Evolutionary conservation across 345 rosid species (phyloP).

Genomic region (Aethionema arabicum): DNA sequence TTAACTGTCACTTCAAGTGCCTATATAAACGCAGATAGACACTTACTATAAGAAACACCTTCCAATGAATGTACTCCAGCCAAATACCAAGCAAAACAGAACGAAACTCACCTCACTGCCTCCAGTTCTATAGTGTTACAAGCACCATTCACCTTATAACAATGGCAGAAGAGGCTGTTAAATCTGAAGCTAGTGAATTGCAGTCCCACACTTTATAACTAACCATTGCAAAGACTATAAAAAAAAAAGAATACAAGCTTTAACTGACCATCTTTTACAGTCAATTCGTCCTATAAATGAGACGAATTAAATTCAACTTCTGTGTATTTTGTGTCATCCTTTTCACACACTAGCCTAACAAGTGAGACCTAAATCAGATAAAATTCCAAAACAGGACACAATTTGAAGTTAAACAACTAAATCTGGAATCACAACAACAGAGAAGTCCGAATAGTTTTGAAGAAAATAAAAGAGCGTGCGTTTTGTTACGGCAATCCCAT

Average conservation of each 20-base stretch:
- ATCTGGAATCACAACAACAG: no score
- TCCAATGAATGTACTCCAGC: neutral
- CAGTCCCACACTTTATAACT: no score
- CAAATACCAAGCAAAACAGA: neutral
- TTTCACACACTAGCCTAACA: constrained; percentile 71
- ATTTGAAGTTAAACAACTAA: neutral
- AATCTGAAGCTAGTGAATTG: no score
- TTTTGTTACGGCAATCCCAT: constrained; percentile 58
- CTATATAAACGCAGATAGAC: no score
- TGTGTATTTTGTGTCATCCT: constrained; percentile 55
- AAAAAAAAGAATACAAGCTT: no score
- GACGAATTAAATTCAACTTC: constrained; percentile 60
- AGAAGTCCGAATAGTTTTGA: neutral
- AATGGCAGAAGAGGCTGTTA: neutral
- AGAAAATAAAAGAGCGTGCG: constrained; percentile 19
- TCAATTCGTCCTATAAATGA: constrained; percentile 76
- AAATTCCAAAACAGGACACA: neutral
- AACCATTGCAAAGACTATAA: neutral
- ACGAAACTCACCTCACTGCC: constrained; percentile 50
- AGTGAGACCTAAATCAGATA: constrained; percentile 58
- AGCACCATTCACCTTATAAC: constrained; percentile 62
- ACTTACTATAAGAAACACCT: constrained; percentile 9
- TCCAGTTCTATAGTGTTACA: constrained; percentile 70
- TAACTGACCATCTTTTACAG: constrained; percentile 72
- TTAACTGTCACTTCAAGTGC: no score